phyloP scores from a whole-genome alignment of 23 red algal species.

The Gracilaria domingensis region DNA sequence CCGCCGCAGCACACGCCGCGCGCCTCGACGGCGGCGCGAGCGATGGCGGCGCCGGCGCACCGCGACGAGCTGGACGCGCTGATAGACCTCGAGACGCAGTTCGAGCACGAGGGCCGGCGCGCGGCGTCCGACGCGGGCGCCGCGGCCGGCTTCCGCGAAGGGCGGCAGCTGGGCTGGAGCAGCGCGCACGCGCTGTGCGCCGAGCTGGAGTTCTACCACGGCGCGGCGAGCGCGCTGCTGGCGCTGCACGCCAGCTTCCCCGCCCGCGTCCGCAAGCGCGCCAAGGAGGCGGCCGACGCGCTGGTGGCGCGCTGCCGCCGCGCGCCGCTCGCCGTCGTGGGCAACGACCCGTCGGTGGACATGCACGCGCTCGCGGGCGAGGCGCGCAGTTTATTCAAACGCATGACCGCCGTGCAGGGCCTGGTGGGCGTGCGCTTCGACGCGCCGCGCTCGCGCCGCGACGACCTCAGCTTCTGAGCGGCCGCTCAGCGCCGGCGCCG shows the following conservation, averaged over 20 bases:
- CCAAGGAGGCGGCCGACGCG: not conserved
- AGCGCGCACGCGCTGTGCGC: conserved; percentile 8
- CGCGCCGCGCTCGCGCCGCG: not conserved
- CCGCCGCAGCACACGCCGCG: too few relatives aligned
- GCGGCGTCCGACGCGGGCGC: not conserved
- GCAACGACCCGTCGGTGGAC: conserved; percentile 47
- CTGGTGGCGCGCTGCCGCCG: not conserved
- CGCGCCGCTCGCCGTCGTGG: conserved; percentile 1
- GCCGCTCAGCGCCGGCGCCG: too few relatives aligned
- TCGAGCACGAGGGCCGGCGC: conserved; percentile 15
- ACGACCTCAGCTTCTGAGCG: conserved; percentile 8
- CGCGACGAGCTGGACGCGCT: conserved; percentile 43
- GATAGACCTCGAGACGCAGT: conserved; percentile 20
- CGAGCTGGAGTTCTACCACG: conserved; percentile 69
- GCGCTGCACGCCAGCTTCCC: conserved; percentile 19
- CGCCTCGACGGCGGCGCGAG: too few relatives aligned
- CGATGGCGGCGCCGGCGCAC: not conserved
- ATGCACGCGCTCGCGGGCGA: conserved; percentile 1
- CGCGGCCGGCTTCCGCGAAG: not conserved
- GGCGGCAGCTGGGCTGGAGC: conserved; percentile 24
- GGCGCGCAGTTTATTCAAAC: conserved; percentile 19
- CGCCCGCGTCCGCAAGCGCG: not conserved
- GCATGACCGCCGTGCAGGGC: conserved; percentile 25
- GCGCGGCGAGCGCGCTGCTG: conserved; percentile 23
- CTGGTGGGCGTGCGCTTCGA: conserved; percentile 34